Base-by-base conservation (phyloP, 2,329 filamentous ascomycete species). In the Monilinia polystroma region DNA sequence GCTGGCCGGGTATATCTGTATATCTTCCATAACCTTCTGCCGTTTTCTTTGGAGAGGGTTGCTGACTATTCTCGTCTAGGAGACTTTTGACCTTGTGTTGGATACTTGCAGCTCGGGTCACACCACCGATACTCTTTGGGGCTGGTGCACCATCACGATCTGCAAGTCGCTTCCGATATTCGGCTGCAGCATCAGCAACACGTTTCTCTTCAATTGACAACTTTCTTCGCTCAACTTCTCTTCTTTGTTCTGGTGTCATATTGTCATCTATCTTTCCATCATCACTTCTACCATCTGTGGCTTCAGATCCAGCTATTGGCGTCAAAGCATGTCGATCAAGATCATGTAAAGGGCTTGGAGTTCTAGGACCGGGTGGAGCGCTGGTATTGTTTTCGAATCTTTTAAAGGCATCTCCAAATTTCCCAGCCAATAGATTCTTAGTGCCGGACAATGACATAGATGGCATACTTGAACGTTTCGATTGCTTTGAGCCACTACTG, bases 321-420 rank as follows among this genome's bases (percentile, higher is more conserved):
- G 89, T 90, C 49, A 70, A 76, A 59, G 80, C 78, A n/a, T 73
- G 74, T 47, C 79, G 78, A 56, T 81, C 80, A n/a, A 75, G 72
- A 35, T 75, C 75, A 29, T 76, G 74, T 10, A 76, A 71, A 2
- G 79, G 72, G 78, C 83, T 78, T 77, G 81, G 68, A 75, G 82
- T 70, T 79, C 83, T 38, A 78, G 73, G 64, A 81, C 81, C 72
- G 11, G 73, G 67, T 10, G 70, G 67, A 81, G 77, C 4, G 82
- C 67, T 72, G 72, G 68, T 55, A 70, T 73, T 74, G 43, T 72
- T 83, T 77, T 99, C 95, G 72, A 98, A 98, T 7, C 90, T 86
- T 75, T 94, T 92, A 80, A 98, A 97, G 3, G 94, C 93, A 73
- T 97, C 93, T 0, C 93, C 92, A 76, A 98, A 97, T 72, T 90